A percentile compares a stretch with the other conserved stretches of the same genome.
Conservation (phyloP, 306 rosid species). For the Lithocarpus polystachyus region DNA sequence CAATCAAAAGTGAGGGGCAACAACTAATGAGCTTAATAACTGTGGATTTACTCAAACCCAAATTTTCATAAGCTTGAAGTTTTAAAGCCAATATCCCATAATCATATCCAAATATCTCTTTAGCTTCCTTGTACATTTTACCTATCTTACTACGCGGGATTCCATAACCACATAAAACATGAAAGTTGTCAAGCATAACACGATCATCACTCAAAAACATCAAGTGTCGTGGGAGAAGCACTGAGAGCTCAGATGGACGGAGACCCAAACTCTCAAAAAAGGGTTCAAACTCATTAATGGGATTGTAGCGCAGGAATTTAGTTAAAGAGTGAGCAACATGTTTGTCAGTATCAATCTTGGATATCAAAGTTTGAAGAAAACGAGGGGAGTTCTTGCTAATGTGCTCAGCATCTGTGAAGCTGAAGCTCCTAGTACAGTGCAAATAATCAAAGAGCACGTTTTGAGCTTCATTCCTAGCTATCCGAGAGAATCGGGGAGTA, state of each 20-base stretch:
- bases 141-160: slow-evolving; percentile 60
- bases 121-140: slow-evolving; percentile 59
- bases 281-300: slow-evolving; percentile 82
- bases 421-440: slow-evolving; percentile 53
- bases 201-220: slow-evolving; percentile 56
- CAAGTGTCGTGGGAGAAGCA: slow-evolving; percentile 45
- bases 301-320: slow-evolving; percentile 55
- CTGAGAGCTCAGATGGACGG: slow-evolving; percentile 38
- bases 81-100: slow-evolving; percentile 45
- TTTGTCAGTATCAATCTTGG: slow-evolving; percentile 27
- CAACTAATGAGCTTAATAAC: slow-evolving; percentile 58
- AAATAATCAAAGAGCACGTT: slow-evolving; percentile 57
- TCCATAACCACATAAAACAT: slow-evolving; percentile 52
- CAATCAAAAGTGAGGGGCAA: slow-evolving; percentile 67
- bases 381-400: slow-evolving; percentile 65
- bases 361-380: slow-evolving; percentile 46
- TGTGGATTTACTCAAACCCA: slow-evolving; percentile 56
- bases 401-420: slow-evolving; percentile 60
- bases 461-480: slow-evolving; percentile 43
- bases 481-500: slow-evolving; percentile 28
- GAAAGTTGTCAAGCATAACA: slow-evolving; percentile 52
- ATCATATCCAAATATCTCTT: slow-evolving; percentile 51
- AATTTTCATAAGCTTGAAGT: slow-evolving; percentile 52
- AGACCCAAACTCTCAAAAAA: slow-evolving; percentile 79
- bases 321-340: slow-evolving; percentile 41